Conservation (phyloP, 2,329 filamentous ascomycete species). For the Talaromyces sp. region DNA sequence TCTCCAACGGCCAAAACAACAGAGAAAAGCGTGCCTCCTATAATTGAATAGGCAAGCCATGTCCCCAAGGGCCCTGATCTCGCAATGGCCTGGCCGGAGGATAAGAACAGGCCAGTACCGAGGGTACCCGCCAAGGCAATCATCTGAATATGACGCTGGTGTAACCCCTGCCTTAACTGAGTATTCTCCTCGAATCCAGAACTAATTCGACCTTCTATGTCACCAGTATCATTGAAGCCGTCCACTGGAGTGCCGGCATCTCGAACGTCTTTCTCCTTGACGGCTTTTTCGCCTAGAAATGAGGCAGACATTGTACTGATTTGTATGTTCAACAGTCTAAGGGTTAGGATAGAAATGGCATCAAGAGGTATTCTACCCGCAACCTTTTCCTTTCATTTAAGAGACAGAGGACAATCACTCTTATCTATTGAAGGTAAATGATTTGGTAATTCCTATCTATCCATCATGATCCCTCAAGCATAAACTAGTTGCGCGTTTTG, state of each 20-base stretch:
- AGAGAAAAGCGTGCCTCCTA: slow-evolving; percentile 42
- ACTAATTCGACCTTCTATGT: neutral
- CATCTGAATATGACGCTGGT: slow-evolving; percentile 48
- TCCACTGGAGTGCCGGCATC: neutral
- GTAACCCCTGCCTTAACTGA: slow-evolving; percentile 1
- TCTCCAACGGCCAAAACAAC: slow-evolving; percentile 43
- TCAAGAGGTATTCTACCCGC: neutral
- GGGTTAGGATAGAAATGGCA: neutral
- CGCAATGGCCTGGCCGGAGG: slow-evolving; percentile 48
- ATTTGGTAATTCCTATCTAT: neutral
- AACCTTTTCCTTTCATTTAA: neutral
- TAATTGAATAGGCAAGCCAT: slow-evolving; percentile 48
- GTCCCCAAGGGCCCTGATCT: slow-evolving; percentile 44
- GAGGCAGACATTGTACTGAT: neutral
- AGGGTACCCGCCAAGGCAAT: slow-evolving; percentile 58
- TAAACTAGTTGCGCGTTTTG: neutral
- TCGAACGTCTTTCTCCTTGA: neutral
- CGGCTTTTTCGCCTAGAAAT: neutral
- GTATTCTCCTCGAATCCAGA: slow-evolving; percentile 5
- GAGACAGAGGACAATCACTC: neutral
- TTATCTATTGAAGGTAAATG: neutral
- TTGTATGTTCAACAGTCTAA: neutral
- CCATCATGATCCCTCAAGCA: neutral
- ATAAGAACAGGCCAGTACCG: slow-evolving; percentile 52
- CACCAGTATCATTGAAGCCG: neutral